A percentile compares a stretch with the other conserved stretches of the same genome.
Evolutionary conservation across 768 basidiomycete genomes (phyloP).

Genomic region (Stropharia rugosoannulata): DNA sequence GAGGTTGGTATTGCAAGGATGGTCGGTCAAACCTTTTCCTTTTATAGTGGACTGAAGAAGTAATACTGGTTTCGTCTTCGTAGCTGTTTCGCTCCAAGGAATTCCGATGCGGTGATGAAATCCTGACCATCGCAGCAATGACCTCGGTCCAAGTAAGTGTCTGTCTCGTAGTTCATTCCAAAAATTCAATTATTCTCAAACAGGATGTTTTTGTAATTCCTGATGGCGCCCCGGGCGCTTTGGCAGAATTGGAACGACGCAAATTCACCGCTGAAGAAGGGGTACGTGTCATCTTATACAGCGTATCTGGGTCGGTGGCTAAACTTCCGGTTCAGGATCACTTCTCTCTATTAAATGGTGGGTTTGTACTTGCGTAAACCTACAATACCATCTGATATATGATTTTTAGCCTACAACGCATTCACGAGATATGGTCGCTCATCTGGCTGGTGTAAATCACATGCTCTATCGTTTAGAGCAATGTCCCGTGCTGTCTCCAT

Average conservation of each 20-base stretch:
- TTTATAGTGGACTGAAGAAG: background rate
- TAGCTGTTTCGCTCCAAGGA: constrained; percentile 87
- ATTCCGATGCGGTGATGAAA: constrained; percentile 91
- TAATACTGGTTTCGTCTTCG: background rate
- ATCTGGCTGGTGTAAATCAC: constrained; percentile 90
- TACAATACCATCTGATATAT: background rate
- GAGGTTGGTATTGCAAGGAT: constrained; percentile 94
- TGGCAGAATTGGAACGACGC: constrained; percentile 88
- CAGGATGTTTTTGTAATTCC: constrained; percentile 91
- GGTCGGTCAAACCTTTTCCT: constrained; percentile 43
- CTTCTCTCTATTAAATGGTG: constrained; percentile 90
- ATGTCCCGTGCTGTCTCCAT: constrained; percentile 94
- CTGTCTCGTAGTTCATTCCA: background rate
- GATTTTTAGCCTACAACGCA: constrained; percentile 79
- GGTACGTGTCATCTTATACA: constrained; percentile 40
- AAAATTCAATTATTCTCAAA: background rate
- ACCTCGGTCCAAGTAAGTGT: constrained; percentile 76
- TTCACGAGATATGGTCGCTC: constrained; percentile 83
- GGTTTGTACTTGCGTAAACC: constrained; percentile 1
- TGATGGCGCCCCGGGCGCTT: constrained; percentile 79
- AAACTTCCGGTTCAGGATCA: constrained; percentile 67
- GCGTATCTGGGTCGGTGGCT: no score
- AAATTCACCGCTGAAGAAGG: constrained; percentile 99
- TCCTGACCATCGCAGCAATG: constrained; percentile 96
- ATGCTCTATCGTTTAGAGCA: constrained; percentile 90